Evolutionary conservation across 2,329 filamentous ascomycete species (phyloP).

Genomic region (Pseudonectria buxi): DNA sequence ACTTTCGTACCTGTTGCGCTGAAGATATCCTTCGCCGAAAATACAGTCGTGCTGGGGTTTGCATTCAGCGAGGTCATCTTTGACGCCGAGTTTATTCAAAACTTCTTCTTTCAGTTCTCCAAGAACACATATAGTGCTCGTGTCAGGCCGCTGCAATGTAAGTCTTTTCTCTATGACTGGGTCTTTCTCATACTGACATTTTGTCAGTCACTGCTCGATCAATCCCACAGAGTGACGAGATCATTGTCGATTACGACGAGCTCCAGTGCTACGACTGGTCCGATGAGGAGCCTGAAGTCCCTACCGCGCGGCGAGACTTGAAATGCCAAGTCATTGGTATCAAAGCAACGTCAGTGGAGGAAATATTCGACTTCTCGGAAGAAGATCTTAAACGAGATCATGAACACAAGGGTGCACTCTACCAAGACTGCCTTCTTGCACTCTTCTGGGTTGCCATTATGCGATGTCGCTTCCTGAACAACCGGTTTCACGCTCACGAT

Average conservation of each 20-base stretch:
- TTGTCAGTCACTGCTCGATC: slow-evolving; percentile 3
- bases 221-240: slow-evolving; percentile 1
- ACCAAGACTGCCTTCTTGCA: slow-evolving; percentile 12
- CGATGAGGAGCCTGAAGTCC: neutral
- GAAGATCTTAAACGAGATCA: neutral
- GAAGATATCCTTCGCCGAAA: neutral
- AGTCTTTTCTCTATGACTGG: slow-evolving; percentile 3
- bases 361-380: neutral
- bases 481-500: neutral
- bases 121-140: slow-evolving; percentile 1
- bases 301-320: slow-evolving; percentile 1
- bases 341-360: neutral
- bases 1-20: neutral
- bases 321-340: slow-evolving; percentile 3
- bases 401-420: neutral
- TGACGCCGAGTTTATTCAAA: slow-evolving; percentile 12
- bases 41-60: slow-evolving; percentile 8
- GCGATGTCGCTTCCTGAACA: slow-evolving; percentile 3
- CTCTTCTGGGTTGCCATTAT: slow-evolving; percentile 14
- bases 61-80: slow-evolving; percentile 13
- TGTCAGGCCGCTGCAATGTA: slow-evolving; percentile 2
- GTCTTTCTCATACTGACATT: too few species aligned
- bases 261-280: slow-evolving; percentile 13
- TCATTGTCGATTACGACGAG: slow-evolving; percentile 1
- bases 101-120: slow-evolving; percentile 13